A percentile compares a stretch with the other conserved stretches of the same genome.
Conservation (phyloP, 148 eudicot species). For the Cornus controversa region DNA sequence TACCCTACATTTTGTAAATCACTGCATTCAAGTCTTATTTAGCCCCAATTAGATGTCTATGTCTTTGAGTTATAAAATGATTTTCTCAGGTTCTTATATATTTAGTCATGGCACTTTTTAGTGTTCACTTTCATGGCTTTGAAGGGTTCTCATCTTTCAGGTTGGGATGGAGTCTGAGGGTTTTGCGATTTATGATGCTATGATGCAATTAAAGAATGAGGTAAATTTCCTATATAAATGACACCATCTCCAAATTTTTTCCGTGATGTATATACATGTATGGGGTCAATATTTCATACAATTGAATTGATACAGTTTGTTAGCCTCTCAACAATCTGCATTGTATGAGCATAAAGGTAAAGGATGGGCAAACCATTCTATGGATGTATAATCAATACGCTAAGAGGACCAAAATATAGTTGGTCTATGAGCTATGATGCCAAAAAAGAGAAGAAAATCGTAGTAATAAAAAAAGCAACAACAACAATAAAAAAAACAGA, state of each 20-base stretch:
- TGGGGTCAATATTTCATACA: not conserved
- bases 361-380: not conserved
- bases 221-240: conserved; percentile 24
- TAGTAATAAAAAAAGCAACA: no score
- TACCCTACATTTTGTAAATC: no score
- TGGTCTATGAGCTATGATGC: not conserved
- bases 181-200: conserved; percentile 91
- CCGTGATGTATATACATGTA: not conserved
- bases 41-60: not conserved
- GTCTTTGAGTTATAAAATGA: not conserved
- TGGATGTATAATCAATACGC: not conserved
- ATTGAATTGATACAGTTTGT: not conserved
- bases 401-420: not conserved
- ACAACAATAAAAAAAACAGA: no score
- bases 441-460: no score
- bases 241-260: not conserved
- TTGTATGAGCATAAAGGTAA: not conserved
- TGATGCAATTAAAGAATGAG: conserved; percentile 81
- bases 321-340: not conserved
- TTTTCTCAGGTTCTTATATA: not conserved
- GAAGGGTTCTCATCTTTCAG: conserved; percentile 32
- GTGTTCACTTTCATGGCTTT: conserved; percentile 6
- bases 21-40: no score
- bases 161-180: conserved; percentile 87
- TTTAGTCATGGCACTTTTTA: not conserved